A percentile compares a stretch with the other conserved stretches of the same genome.
These are phyloP conservation scores for Syzygium aromaticum DNA, from an alignment of 345 rosid genomes.

Conservation along the genomic window DNA sequence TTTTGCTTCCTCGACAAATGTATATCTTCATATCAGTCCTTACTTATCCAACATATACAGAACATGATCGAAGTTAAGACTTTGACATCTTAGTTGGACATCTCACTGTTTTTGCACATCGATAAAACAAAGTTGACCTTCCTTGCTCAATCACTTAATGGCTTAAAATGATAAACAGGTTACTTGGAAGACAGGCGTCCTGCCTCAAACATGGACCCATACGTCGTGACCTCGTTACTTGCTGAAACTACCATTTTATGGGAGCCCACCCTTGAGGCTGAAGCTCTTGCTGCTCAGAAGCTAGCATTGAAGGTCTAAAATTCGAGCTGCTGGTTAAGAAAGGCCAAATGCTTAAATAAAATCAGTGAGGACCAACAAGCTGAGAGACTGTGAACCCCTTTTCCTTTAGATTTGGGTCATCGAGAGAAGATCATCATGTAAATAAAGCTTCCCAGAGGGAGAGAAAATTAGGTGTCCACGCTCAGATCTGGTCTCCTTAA, in stretches of 20 bases:
- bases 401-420: neutral
- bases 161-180: slow-evolving; percentile 27
- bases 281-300: slow-evolving; percentile 94
- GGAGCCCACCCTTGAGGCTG: slow-evolving; percentile 94
- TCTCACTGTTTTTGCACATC: neutral
- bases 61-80: neutral
- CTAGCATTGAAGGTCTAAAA: slow-evolving; percentile 54
- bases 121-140: neutral
- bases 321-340: neutral
- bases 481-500: slow-evolving; percentile 2
- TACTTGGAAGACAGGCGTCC: slow-evolving; percentile 94
- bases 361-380: neutral
- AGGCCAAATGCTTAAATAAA: neutral
- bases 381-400: neutral
- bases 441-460: slow-evolving; percentile 3
- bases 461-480: neutral
- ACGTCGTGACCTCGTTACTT: slow-evolving; percentile 58
- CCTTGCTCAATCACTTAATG: neutral
- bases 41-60: neutral
- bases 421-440: neutral
- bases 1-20: neutral
- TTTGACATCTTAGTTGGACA: neutral
- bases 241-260: slow-evolving; percentile 81
- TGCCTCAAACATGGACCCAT: slow-evolving; percentile 96
- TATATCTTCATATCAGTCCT: neutral